Conservation (phyloP, 257 asterid genomes). For the Solanum chaucha region DNA sequence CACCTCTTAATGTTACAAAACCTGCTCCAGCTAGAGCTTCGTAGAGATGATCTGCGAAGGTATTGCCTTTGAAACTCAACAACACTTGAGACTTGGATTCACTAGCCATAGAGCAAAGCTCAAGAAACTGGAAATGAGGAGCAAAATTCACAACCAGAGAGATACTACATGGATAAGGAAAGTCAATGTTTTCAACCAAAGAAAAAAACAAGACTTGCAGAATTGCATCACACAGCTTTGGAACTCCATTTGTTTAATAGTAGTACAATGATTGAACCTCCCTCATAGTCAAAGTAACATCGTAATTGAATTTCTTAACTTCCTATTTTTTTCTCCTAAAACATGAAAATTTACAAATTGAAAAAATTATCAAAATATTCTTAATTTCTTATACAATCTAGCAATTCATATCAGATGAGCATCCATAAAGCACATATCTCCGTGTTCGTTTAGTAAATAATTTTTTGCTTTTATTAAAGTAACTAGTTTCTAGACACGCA, state of each 20-base stretch:
- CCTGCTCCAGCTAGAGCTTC: slow-evolving; percentile 2
- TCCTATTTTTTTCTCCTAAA: too few relatives aligned
- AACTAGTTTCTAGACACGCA: too few relatives aligned
- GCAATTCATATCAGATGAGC: too few relatives aligned
- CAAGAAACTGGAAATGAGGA: not conserved
- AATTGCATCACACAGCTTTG: not conserved
- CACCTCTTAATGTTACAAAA: not conserved
- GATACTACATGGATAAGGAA: not conserved
- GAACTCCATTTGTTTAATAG: not conserved
- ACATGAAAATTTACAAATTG: not conserved
- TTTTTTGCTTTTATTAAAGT: too few relatives aligned
- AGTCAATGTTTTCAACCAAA: not conserved
- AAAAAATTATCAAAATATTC: not conserved
- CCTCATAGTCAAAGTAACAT: not conserved
- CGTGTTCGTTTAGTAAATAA: too few relatives aligned
- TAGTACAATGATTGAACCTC: not conserved
- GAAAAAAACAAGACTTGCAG: not conserved
- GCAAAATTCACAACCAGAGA: not conserved
- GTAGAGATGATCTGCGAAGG: not conserved
- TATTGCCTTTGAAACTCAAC: slow-evolving; percentile 1
- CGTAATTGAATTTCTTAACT: too few relatives aligned
- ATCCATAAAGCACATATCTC: too few relatives aligned
- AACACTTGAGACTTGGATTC: not conserved
- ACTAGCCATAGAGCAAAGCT: not conserved
- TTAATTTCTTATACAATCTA: not conserved